These are phyloP conservation scores for Schizophyllum amplum DNA, from an alignment of 1,284 basidiomycete genomes.

Conservation along the genomic window DNA sequence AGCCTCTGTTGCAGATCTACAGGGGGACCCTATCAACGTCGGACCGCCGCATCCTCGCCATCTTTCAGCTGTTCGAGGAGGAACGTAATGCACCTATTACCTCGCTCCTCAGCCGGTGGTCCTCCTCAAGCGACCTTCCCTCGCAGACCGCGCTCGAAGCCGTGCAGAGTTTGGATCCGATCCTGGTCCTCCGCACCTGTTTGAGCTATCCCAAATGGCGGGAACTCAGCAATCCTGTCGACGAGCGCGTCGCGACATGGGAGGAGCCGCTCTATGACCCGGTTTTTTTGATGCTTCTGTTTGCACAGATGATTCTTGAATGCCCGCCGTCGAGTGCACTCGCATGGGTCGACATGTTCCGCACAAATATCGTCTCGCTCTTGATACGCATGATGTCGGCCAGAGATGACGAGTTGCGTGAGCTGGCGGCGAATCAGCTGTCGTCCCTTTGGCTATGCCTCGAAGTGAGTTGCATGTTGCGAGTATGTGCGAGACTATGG, in stretches of 20 bases:
- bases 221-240: constrained; percentile 18
- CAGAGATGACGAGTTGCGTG: constrained; percentile 52
- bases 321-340: constrained; percentile 50
- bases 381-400: constrained; percentile 71
- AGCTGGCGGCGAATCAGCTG: constrained; percentile 46
- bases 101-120: constrained; percentile 58
- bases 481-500: constrained; percentile 2
- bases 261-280: constrained; percentile 70
- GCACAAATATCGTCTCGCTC: constrained; percentile 74
- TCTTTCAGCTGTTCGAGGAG: constrained; percentile 75
- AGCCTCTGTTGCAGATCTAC: constrained; percentile 70
- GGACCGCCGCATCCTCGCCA: constrained; percentile 62
- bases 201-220: constrained; percentile 64
- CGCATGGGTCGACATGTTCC: constrained; percentile 80
- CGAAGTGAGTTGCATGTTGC: constrained; percentile 34
- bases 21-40: constrained; percentile 55
- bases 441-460: constrained; percentile 45
- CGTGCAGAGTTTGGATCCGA: constrained; percentile 64
- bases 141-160: constrained; percentile 52
- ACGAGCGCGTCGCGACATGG: constrained; percentile 13
- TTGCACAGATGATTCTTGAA: constrained; percentile 54
- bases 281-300: constrained; percentile 65
- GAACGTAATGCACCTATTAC: constrained; percentile 62
- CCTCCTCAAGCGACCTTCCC: constrained; percentile 31
- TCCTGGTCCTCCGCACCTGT: constrained; percentile 64